These are phyloP conservation scores for Aspergillus transmontanensis DNA, from an alignment of 2,329 filamentous ascomycete species.

Conservation along the genomic window DNA sequence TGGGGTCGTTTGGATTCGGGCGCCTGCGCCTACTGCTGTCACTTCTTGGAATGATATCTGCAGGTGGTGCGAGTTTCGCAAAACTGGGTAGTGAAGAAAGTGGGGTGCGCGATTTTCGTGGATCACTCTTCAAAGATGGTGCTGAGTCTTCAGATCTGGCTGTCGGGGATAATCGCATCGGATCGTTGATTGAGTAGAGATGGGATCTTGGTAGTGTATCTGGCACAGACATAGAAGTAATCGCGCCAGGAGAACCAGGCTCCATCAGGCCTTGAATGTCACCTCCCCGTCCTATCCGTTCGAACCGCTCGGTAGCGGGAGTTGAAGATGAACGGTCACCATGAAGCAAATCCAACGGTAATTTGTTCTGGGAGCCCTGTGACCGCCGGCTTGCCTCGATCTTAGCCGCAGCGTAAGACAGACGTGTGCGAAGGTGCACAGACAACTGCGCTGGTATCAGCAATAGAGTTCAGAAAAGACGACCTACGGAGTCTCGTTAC, in stretches of 20 bases:
- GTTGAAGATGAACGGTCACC: conserved; percentile 62
- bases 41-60: conserved; percentile 42
- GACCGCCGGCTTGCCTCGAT: conserved; percentile 88
- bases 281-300: conserved; percentile 45
- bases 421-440: conserved; percentile 75
- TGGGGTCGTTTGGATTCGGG: conserved; percentile 39
- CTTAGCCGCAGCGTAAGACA: conserved; percentile 93
- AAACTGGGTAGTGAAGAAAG: conserved; percentile 18
- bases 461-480: conserved; percentile 9
- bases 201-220: conserved; percentile 13
- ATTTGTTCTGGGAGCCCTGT: conserved; percentile 69
- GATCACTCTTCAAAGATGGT: conserved; percentile 17
- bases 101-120: conserved; percentile 21
- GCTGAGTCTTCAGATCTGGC: conserved; percentile 17
- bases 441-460: conserved; percentile 61
- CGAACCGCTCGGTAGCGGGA: conserved; percentile 58
- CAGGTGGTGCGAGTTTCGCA: conserved; percentile 47
- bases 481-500: conserved; percentile 51
- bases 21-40: conserved; percentile 36
- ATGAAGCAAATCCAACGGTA: conserved; percentile 73
- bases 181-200: conserved; percentile 9
- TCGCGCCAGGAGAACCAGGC: conserved; percentile 27
- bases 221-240: conserved; percentile 24
- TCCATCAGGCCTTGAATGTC: conserved; percentile 17
- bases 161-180: conserved; percentile 17